phyloP scores from a whole-genome alignment of 352 stramenopile genomes.

The Globisporangium recalcitrans region DNA sequence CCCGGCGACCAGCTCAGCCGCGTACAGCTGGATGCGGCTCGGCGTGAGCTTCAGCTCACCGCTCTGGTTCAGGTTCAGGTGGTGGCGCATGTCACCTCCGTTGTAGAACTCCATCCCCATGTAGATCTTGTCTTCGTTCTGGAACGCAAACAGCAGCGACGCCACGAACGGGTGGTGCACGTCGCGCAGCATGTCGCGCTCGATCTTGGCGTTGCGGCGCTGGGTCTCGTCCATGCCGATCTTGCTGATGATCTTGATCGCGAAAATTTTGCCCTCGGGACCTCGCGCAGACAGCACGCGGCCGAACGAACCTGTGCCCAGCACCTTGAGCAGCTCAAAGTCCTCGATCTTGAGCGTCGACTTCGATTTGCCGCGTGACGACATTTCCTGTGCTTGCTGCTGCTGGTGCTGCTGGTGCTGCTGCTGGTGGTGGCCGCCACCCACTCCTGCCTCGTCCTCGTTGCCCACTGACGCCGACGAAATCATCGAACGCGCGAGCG shows the following conservation, averaged over 20 bases:
- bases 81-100: slow-evolving; percentile 92
- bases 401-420: slow-evolving; percentile 24
- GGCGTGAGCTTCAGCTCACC: slow-evolving; percentile 64
- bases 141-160: slow-evolving; percentile 95
- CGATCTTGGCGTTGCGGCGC: slow-evolving; percentile 82
- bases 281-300: slow-evolving; percentile 75
- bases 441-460: slow-evolving; percentile 38
- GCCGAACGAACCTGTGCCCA: slow-evolving; percentile 81
- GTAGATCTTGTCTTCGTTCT: slow-evolving; percentile 98
- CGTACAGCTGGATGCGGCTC: slow-evolving; percentile 78
- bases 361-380: slow-evolving; percentile 58
- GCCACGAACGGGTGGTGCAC: slow-evolving; percentile 97
- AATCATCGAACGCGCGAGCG: slow-evolving; percentile 50
- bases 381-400: slow-evolving; percentile 17
- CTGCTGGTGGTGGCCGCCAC: background rate
- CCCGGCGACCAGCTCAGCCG: slow-evolving; percentile 75
- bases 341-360: slow-evolving; percentile 82
- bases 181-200: slow-evolving; percentile 93
- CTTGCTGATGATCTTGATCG: slow-evolving; percentile 88
- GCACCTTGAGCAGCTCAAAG: slow-evolving; percentile 83
- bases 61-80: slow-evolving; percentile 67
- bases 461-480: slow-evolving; percentile 53
- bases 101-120: slow-evolving; percentile 98
- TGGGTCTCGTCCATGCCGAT: slow-evolving; percentile 84
- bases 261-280: slow-evolving; percentile 64